These are phyloP conservation scores for Boeremia exigua DNA, from an alignment of 2,329 filamentous ascomycete genomes.

Conservation along the genomic window DNA sequence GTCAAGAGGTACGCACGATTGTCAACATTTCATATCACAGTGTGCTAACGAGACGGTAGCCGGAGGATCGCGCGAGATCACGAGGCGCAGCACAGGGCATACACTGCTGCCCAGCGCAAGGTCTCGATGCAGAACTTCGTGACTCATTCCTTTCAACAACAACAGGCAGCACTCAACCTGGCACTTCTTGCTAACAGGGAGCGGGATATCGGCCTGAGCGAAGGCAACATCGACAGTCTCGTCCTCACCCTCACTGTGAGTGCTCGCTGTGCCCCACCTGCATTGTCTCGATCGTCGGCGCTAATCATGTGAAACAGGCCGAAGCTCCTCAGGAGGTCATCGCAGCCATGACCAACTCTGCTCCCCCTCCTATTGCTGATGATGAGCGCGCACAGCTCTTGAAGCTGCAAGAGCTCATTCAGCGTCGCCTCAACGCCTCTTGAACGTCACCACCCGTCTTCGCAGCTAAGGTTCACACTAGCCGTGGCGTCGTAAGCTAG, in stretches of 20 bases:
- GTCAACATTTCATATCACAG: neutral
- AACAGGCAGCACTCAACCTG: constrained; percentile 71
- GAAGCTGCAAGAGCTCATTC: constrained; percentile 42
- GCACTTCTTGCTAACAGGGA: constrained; percentile 62
- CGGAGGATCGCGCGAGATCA: constrained; percentile 24
- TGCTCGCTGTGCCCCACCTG: constrained; percentile 30
- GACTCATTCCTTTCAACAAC: constrained; percentile 59
- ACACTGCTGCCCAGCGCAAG: constrained; percentile 26
- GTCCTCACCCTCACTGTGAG: constrained; percentile 69
- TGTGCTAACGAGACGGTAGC: constrained; percentile 1
- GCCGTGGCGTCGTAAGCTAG: constrained; percentile 27
- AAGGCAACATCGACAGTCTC: constrained; percentile 57
- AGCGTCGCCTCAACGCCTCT: constrained; percentile 35
- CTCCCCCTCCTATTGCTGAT: constrained; percentile 31
- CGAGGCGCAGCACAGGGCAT: constrained; percentile 16
- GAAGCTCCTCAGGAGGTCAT: constrained; percentile 48
- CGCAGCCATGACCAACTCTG: constrained; percentile 35
- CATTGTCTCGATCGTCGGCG: constrained; percentile 40
- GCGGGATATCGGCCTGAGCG: constrained; percentile 56
- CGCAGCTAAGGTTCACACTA: constrained; percentile 25
- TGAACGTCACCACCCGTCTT: constrained; percentile 24
- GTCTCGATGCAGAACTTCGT: constrained; percentile 37
- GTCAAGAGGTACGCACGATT: constrained; percentile 53
- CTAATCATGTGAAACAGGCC: constrained; percentile 48
- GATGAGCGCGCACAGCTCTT: constrained; percentile 39